Evolutionary conservation across 257 asterid genomes (phyloP).

Genomic region (Mentha longifolia): DNA sequence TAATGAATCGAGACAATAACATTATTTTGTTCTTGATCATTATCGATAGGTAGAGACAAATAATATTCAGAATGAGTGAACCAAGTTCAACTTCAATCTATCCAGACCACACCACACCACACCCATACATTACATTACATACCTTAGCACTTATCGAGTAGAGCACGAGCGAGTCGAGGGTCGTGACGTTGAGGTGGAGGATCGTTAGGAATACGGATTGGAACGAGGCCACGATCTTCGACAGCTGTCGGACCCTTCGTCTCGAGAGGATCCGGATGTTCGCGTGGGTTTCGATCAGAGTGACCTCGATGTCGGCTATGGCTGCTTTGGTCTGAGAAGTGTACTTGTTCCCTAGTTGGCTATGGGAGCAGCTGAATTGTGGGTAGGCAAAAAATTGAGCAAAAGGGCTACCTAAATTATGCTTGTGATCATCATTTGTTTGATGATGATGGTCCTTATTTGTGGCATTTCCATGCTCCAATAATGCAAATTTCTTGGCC

Average conservation of each 20-base stretch:
- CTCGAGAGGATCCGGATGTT: conserved; percentile 73
- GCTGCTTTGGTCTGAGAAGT: conserved; percentile 74
- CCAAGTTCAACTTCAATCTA: neutral
- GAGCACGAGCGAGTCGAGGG: conserved; percentile 79
- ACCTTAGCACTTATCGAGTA: conserved; percentile 98
- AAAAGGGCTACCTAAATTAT: conserved; percentile 48
- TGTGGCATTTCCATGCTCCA: conserved; percentile 36
- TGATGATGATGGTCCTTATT: no score
- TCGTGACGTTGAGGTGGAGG: conserved; percentile 88
- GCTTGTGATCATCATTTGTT: neutral
- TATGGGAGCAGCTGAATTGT: conserved; percentile 64
- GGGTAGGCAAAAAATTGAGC: conserved; percentile 81
- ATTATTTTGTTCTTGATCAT: conserved; percentile 1
- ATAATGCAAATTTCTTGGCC: conserved; percentile 55
- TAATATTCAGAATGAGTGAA: conserved; percentile 17
- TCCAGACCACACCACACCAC: neutral
- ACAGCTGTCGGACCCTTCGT: conserved; percentile 71
- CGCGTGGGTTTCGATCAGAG: conserved; percentile 92
- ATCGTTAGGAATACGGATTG: conserved; percentile 65
- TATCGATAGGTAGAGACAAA: conserved; percentile 26
- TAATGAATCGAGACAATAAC: conserved; percentile 33
- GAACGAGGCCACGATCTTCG: conserved; percentile 71
- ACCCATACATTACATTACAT: neutral
- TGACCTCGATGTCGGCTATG: conserved; percentile 83
- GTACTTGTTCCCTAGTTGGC: conserved; percentile 49